phyloP scores from a whole-genome alignment of 768 basidiomycete species.

The Agrocybe praecox region DNA sequence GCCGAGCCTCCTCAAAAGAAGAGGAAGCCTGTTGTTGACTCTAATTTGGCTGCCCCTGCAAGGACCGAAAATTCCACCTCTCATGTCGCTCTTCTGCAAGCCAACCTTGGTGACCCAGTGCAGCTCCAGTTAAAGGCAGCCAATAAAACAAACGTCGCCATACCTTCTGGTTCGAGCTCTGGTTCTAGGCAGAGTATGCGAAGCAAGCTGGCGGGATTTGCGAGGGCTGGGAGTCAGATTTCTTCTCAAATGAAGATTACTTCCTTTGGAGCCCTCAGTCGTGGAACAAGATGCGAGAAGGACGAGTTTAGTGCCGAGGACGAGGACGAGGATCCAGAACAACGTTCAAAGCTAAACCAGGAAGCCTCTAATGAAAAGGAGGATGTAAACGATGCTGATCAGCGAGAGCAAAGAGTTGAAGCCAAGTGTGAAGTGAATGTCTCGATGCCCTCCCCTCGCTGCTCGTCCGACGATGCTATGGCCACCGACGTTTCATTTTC shows the following conservation, averaged over 20 bases:
- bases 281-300: neutral
- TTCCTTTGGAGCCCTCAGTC: neutral
- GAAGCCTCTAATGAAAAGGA: neutral
- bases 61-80: too few relatives aligned
- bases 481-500: neutral
- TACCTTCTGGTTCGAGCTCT: slow-evolving; percentile 5
- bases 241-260: slow-evolving; percentile 18
- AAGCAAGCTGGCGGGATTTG: slow-evolving; percentile 53
- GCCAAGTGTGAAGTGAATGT: neutral
- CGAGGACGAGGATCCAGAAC: slow-evolving; percentile 7
- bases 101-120: too few relatives aligned
- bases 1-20: slow-evolving; percentile 39
- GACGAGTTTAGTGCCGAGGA: slow-evolving; percentile 22
- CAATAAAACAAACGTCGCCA: too few relatives aligned
- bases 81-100: too few relatives aligned
- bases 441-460: neutral
- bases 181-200: slow-evolving; percentile 38
- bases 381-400: neutral
- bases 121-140: too few relatives aligned
- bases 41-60: too few relatives aligned
- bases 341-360: neutral
- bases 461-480: neutral
- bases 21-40: slow-evolving; percentile 18
- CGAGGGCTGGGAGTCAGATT: slow-evolving; percentile 47
- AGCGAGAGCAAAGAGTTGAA: neutral